Conservation (phyloP, 1,284 basidiomycete species). For the Apiotrichum siamense region DNA sequence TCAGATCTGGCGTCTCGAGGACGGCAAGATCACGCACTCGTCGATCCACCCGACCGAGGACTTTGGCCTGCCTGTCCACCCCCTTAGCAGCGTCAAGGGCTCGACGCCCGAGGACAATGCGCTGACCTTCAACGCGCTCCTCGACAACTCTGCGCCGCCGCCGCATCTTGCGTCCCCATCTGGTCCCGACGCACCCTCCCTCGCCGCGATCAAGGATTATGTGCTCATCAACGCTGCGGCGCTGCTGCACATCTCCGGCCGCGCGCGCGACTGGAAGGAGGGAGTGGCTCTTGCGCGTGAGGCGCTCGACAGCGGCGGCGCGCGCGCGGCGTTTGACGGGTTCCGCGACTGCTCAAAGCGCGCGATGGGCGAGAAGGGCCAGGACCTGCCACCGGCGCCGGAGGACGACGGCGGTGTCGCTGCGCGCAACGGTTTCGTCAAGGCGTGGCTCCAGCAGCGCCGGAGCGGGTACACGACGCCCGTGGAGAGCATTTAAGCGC, state of each 20-base stretch:
- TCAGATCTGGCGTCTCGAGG: constrained; percentile 51
- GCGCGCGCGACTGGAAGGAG: constrained; percentile 63
- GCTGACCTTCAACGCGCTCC: constrained; percentile 49
- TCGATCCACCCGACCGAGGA: constrained; percentile 49
- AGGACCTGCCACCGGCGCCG: constrained; percentile 24
- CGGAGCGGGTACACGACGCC: constrained; percentile 12
- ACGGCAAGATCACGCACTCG: constrained; percentile 45
- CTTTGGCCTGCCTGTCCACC: constrained; percentile 68
- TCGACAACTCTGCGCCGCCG: constrained; percentile 41
- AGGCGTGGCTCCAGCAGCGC: constrained; percentile 35
- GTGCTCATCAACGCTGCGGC: constrained; percentile 81
- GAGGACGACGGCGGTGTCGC: constrained; percentile 48
- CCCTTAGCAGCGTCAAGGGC: constrained; percentile 65
- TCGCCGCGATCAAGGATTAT: constrained; percentile 67
- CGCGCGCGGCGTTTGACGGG: constrained; percentile 62
- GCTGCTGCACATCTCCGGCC: constrained; percentile 69
- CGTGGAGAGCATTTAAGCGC: background rate
- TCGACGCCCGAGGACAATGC: constrained; percentile 66
- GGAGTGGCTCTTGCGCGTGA: constrained; percentile 68
- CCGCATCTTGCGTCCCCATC: constrained; percentile 40
- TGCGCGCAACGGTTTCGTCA: constrained; percentile 46
- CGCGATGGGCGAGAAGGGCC: constrained; percentile 42
- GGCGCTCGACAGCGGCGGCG: constrained; percentile 65
- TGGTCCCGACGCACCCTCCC: constrained; percentile 49
- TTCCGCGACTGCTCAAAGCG: constrained; percentile 50